A percentile compares a stretch with the other conserved stretches of the same genome.
Evolutionary conservation across 1,284 basidiomycete species (phyloP).

Genomic region (Ganoderma sinense): DNA sequence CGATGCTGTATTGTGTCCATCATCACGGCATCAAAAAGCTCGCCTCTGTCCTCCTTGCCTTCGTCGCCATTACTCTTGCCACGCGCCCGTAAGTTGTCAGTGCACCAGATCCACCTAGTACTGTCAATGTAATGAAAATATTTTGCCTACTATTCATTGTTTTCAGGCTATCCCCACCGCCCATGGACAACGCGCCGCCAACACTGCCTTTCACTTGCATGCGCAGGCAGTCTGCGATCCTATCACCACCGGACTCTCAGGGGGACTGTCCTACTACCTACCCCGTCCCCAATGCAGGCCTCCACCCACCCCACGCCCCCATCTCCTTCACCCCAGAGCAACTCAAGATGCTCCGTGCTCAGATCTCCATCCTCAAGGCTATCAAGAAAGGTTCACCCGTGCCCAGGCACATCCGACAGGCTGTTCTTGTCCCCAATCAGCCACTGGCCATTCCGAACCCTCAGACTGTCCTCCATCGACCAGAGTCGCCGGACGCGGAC

Average conservation of each 20-base stretch:
- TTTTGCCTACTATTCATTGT: background rate
- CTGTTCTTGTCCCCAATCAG: slow-evolving; percentile 70
- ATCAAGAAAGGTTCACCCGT: slow-evolving; percentile 83
- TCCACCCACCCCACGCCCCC: slow-evolving; percentile 56
- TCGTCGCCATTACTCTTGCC: background rate
- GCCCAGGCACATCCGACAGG: slow-evolving; percentile 81
- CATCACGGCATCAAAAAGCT: background rate
- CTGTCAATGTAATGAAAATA: background rate
- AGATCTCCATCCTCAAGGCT: slow-evolving; percentile 91
- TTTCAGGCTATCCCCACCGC: background rate
- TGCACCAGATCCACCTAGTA: background rate
- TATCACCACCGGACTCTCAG: slow-evolving; percentile 37
- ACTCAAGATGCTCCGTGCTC: slow-evolving; percentile 84
- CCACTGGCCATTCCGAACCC: slow-evolving; percentile 58
- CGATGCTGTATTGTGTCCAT: background rate
- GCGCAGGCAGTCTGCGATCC: slow-evolving; percentile 19
- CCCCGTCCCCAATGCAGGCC: slow-evolving; percentile 39
- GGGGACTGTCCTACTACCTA: slow-evolving; percentile 38
- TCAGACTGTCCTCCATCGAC: slow-evolving; percentile 67
- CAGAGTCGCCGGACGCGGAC: slow-evolving; percentile 67
- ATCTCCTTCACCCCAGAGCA: slow-evolving; percentile 88
- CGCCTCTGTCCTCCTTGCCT: background rate
- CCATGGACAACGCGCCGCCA: background rate
- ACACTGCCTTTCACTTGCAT: background rate
- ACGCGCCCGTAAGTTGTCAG: background rate